These are phyloP conservation scores for Harringtonia lauricola DNA, from an alignment of 2,329 filamentous ascomycete genomes.

Conservation along the genomic window DNA sequence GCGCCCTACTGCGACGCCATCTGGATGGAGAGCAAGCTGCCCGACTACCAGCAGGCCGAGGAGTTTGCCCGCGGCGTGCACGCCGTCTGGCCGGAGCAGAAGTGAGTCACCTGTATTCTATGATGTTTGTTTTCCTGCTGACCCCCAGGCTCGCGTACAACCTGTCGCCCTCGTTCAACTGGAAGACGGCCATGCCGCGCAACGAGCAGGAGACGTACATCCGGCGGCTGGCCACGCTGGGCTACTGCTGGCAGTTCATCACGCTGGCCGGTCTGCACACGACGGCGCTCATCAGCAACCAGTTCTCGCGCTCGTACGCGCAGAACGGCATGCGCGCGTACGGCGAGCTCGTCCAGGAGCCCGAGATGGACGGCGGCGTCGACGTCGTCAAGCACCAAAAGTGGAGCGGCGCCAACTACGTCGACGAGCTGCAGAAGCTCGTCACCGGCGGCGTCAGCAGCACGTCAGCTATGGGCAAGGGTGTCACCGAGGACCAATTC, in stretches of 20 bases:
- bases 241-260: conserved; percentile 99
- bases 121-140: neutral
- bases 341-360: conserved; percentile 94
- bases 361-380: conserved; percentile 81
- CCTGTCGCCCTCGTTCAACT: conserved; percentile 98
- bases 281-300: conserved; percentile 82
- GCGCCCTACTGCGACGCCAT: conserved; percentile 91
- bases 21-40: conserved; percentile 99
- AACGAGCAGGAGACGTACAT: conserved; percentile 97
- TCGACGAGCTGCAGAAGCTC: conserved; percentile 95
- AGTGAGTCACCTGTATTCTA: conserved; percentile 43
- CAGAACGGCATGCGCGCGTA: conserved; percentile 88
- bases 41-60: conserved; percentile 81
- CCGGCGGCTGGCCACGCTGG: conserved; percentile 69
- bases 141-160: conserved; percentile 77
- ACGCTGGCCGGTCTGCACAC: conserved; percentile 96
- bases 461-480: conserved; percentile 93
- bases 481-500: conserved; percentile 97
- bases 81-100: conserved; percentile 90
- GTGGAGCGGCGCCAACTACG: conserved; percentile 91
- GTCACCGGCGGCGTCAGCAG: conserved; percentile 84
- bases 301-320: conserved; percentile 75
- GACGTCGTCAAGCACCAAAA: conserved; percentile 99
- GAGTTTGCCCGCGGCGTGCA: conserved; percentile 92
- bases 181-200: conserved; percentile 91